These are phyloP conservation scores for Vitis vinifera DNA, from an alignment of 164 flowering plant species.

Conservation along the genomic window ASM3070453v1 NC_081816.1:640501-641000, in stretches of 20 bases:
- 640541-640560: slow-evolving; percentile 7
- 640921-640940: background rate
- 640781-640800: background rate
- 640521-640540: slow-evolving; percentile 7
- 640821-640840: too few relatives aligned
- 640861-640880: background rate
- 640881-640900: background rate
- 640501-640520: background rate
- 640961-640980: background rate
- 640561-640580: slow-evolving; percentile 50
- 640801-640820: background rate
- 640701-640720: slow-evolving; percentile 98
- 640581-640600: slow-evolving; percentile 94
- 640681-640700: slow-evolving; percentile 97
- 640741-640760: background rate
- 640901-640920: background rate
- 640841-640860: background rate
- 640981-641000: background rate
- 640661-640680: slow-evolving; percentile 93
- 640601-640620: slow-evolving; percentile 94
- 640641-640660: slow-evolving; percentile 84
- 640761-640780: background rate
- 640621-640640: slow-evolving; percentile 97
- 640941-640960: background rate
- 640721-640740: slow-evolving; percentile 76